Percentiles rank a stretch among this genome's conserved stretches.
Evolutionary conservation across 2,329 filamentous ascomycete species (phyloP).

Genomic region (Penicillium palitans): DNA sequence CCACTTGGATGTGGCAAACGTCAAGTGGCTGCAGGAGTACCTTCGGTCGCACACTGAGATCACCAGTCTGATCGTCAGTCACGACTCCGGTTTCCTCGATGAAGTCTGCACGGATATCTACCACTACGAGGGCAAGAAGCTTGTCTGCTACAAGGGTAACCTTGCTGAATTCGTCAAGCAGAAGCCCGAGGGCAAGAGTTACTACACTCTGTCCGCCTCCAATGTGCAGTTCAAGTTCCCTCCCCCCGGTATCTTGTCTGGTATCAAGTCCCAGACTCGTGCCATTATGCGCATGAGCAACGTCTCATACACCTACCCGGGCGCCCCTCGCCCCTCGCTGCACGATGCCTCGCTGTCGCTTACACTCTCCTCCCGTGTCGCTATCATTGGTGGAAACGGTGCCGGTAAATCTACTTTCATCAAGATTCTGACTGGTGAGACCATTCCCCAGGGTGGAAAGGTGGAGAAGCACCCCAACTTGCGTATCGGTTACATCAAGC

Average conservation of each 20-base stretch:
- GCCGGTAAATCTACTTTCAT: conserved; percentile 98
- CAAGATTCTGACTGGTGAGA: conserved; percentile 92
- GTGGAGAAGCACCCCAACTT: conserved; percentile 99
- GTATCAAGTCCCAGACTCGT: conserved; percentile 92
- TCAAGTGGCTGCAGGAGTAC: conserved; percentile 94
- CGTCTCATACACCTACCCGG: conserved; percentile 92
- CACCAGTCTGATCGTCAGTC: conserved; percentile 94
- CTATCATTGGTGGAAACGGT: conserved; percentile 96
- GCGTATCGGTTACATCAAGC: conserved; percentile 99
- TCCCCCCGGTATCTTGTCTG: conserved; percentile 85
- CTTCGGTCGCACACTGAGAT: conserved; percentile 95
- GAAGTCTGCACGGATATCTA: conserved; percentile 98
- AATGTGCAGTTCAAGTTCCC: conserved; percentile 98
- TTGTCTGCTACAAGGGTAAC: conserved; percentile 58
- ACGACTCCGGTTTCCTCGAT: conserved; percentile 97
- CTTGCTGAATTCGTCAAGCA: conserved; percentile 72
- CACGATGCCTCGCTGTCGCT: conserved; percentile 83
- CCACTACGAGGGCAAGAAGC: conserved; percentile 98
- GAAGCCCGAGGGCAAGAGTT: conserved; percentile 93
- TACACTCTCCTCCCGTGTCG: conserved; percentile 84
- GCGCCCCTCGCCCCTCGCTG: conserved; percentile 81
- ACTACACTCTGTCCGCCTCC: conserved; percentile 90
- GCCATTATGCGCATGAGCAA: conserved; percentile 94
- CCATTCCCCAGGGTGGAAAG: conserved; percentile 76
- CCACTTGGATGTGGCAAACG: conserved; percentile 93